phyloP scores from a whole-genome alignment of 106 monocot genomes.

The Iris macrosiphon region DNA sequence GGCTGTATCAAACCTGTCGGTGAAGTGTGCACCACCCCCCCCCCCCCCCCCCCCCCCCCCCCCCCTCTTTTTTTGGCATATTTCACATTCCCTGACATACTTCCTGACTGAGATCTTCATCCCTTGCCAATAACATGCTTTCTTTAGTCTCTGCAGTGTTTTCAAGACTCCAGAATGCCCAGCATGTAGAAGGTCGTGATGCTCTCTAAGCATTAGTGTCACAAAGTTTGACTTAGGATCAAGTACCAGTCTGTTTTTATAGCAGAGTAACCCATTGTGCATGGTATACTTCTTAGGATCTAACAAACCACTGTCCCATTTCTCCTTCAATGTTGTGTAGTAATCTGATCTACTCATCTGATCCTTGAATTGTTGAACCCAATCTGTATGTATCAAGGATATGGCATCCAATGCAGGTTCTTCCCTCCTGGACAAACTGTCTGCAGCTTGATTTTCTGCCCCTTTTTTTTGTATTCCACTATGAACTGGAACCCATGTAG shows the following conservation, averaged over 20 bases:
- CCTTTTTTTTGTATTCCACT: not conserved
- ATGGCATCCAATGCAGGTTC: not conserved
- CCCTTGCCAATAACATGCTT: not conserved
- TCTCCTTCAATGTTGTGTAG: not conserved
- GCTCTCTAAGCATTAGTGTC: not conserved
- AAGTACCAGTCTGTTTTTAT: not conserved
- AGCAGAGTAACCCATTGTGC: not conserved
- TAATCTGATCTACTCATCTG: not conserved
- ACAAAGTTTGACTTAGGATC: not conserved
- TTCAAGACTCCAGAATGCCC: not conserved
- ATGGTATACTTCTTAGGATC: not conserved
- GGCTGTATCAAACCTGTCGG: not conserved
- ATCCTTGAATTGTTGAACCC: not conserved
- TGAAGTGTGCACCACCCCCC: too few species aligned
- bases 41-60: too few species aligned
- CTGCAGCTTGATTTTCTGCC: not conserved
- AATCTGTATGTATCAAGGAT: not conserved
- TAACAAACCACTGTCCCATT: not conserved
- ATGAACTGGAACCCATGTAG: not conserved
- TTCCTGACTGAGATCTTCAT: not conserved
- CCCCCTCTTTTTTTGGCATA: not conserved
- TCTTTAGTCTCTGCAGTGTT: not conserved
- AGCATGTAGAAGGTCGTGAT: not conserved
- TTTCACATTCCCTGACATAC: not conserved
- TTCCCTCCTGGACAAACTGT: not conserved